Percentiles rank a stretch among this genome's conserved stretches.
Evolutionary conservation across 495 filamentous ascomycete genomes (phyloP).

Genomic region (Penicillium longicatenatum): DNA sequence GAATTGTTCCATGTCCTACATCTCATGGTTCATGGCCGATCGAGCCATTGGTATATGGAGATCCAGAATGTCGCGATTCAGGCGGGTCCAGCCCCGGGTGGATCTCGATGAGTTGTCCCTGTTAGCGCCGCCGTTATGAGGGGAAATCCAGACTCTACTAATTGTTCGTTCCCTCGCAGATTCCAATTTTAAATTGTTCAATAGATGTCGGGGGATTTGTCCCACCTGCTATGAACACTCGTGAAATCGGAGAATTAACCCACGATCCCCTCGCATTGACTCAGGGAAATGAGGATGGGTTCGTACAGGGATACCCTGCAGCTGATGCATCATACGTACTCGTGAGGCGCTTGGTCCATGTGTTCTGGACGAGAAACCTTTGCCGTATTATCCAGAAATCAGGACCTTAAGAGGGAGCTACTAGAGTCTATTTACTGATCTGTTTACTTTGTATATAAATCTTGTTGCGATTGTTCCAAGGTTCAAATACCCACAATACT

Average conservation of each 20-base stretch:
- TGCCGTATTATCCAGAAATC: no score
- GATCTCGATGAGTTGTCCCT: constrained; percentile 16
- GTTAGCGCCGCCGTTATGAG: constrained; percentile 4
- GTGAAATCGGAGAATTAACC: constrained; percentile 27
- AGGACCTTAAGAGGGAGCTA: background rate
- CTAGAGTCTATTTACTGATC: background rate
- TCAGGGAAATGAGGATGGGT: constrained; percentile 21
- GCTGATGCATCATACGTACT: constrained; percentile 20
- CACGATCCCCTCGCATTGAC: constrained; percentile 31
- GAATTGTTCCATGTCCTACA: no score
- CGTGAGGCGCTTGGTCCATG: constrained; percentile 26
- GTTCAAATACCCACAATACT: background rate
- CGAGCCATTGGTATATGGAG: no score
- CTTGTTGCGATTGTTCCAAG: background rate
- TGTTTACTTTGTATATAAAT: background rate
- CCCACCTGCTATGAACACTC: constrained; percentile 15
- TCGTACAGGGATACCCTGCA: constrained; percentile 16
- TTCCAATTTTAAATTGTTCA: background rate
- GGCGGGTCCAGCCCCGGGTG: constrained; percentile 8
- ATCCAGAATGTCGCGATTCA: background rate
- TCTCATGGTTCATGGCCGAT: no score
- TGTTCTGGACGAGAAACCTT: constrained; percentile 11
- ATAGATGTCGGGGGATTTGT: background rate
- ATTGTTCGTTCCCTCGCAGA: background rate
- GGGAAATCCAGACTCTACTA: background rate